Evolutionary conservation across 2,329 filamentous ascomycete genomes (phyloP).

Genomic region (Helotiales sp.): DNA sequence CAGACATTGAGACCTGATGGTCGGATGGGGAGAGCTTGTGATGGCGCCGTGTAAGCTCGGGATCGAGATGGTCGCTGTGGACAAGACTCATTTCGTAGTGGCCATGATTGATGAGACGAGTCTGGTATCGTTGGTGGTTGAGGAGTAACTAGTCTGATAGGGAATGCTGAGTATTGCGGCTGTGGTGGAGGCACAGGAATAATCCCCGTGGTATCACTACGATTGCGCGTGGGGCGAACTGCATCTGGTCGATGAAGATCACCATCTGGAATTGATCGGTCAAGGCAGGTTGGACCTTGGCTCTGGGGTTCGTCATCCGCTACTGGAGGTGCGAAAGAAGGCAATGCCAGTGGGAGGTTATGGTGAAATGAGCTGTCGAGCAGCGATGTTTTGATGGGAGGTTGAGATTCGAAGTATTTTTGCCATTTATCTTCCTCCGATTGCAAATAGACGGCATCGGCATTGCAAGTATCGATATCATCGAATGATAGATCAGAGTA

Average conservation of each 20-base stretch:
- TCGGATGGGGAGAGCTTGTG: background rate
- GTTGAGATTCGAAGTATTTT: background rate
- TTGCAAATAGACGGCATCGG: background rate
- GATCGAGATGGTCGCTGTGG: background rate
- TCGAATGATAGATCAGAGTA: constrained; percentile 2
- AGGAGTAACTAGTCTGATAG: background rate
- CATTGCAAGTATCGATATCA: background rate
- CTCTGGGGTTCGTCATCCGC: background rate
- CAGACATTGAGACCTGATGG: background rate
- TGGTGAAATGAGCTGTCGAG: background rate
- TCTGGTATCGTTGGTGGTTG: background rate
- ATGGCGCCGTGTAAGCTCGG: background rate
- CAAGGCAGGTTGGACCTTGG: background rate
- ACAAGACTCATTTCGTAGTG: background rate
- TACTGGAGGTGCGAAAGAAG: background rate
- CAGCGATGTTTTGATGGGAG: background rate
- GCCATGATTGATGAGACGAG: background rate
- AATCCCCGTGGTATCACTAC: background rate
- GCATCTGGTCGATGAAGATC: background rate
- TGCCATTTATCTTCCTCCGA: background rate
- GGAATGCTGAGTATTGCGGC: background rate
- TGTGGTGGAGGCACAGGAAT: background rate
- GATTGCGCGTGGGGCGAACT: background rate
- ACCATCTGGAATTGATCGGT: background rate
- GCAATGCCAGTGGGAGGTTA: background rate